Evolutionary conservation across 2,329 filamentous ascomycete genomes (phyloP).

Genomic region (Colletotrichum lindemuthianum): DNA sequence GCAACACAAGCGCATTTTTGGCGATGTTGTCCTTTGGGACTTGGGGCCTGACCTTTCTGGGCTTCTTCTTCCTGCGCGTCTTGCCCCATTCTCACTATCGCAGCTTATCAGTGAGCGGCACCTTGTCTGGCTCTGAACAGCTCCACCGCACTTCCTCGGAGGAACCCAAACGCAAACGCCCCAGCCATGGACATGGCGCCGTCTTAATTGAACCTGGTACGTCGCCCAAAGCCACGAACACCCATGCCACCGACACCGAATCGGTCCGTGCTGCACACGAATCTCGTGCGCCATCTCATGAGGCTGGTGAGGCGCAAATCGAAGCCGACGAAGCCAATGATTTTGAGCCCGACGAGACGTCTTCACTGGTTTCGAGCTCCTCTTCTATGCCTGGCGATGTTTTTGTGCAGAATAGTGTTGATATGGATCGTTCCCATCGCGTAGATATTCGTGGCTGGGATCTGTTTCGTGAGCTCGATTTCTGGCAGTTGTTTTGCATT

Average conservation of each 20-base stretch:
- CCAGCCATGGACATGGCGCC: constrained; percentile 51
- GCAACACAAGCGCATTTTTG: constrained; percentile 84
- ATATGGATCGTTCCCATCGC: constrained; percentile 79
- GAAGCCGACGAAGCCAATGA: constrained; percentile 42
- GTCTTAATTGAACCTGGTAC: constrained; percentile 71
- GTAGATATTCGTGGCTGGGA: constrained; percentile 90
- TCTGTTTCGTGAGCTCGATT: constrained; percentile 77
- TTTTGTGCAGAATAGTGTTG: constrained; percentile 69
- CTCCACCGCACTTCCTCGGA: constrained; percentile 54
- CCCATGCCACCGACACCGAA: constrained; percentile 43
- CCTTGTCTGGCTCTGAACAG: constrained; percentile 43
- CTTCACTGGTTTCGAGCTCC: constrained; percentile 79
- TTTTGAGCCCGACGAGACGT: constrained; percentile 74
- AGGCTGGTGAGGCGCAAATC: constrained; percentile 39
- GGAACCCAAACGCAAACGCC: constrained; percentile 50
- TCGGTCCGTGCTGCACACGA: constrained; percentile 15
- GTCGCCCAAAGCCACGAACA: constrained; percentile 50
- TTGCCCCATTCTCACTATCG: constrained; percentile 71
- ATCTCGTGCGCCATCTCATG: constrained; percentile 27
- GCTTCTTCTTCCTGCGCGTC: constrained; percentile 87
- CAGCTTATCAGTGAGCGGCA: constrained; percentile 56
- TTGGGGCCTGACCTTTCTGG: constrained; percentile 75
- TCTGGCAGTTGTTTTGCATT: constrained; percentile 90
- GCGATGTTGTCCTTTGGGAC: constrained; percentile 84
- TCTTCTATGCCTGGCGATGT: constrained; percentile 62